Base-by-base conservation (phyloP, 177 flowering plant genomes). In the Vitis hybrid region DNA sequence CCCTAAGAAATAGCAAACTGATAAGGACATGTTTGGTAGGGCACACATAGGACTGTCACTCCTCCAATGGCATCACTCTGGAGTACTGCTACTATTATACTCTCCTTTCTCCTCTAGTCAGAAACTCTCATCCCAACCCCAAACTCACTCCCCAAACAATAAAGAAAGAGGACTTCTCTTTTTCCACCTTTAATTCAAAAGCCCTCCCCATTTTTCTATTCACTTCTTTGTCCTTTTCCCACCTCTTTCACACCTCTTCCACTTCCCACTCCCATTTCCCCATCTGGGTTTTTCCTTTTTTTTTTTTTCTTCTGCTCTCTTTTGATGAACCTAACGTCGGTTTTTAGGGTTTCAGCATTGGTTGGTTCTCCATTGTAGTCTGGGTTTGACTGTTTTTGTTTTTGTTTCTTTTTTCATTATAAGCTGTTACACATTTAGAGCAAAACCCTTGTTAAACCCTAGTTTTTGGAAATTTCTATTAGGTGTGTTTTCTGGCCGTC, bases 331-430 rank as follows among this genome's bases (percentile, higher is more conserved):
- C 78, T 79, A 61, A 79, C 75, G 77, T 81, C 67, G 57, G 75
- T 80, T 76, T 80, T 82, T 80, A 77, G 87, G 86, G 84, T 79
- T 84, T 78, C 60, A 64, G 60, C 70, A 73, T 68, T 33, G 55
- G 64, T 70, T 39, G 1, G 45, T 7, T 39, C 45, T 39, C 8
- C 45, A 39, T 39, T 39, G 45, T 39, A 39, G 45, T 5, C 45
- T 39, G 45, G 45, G 45, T 39, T 39, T 39, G 45, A 39, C 7
- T 39, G 45, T 39, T 39, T 39, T 39, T 39, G 8, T 39, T 39
- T 39, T 39, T 39, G 53, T 52, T 51, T 64, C 1, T 60, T 26
- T 22, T n/a, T 6, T 20, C n/a, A 16, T 6, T 26, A 7, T 29
- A 5, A 3, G 39, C 20, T 29, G 20, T 39, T 39, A 39, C 45